Evolutionary conservation across 2,329 filamentous ascomycete genomes (phyloP).

Genomic region (Colletotrichum australisinense): DNA sequence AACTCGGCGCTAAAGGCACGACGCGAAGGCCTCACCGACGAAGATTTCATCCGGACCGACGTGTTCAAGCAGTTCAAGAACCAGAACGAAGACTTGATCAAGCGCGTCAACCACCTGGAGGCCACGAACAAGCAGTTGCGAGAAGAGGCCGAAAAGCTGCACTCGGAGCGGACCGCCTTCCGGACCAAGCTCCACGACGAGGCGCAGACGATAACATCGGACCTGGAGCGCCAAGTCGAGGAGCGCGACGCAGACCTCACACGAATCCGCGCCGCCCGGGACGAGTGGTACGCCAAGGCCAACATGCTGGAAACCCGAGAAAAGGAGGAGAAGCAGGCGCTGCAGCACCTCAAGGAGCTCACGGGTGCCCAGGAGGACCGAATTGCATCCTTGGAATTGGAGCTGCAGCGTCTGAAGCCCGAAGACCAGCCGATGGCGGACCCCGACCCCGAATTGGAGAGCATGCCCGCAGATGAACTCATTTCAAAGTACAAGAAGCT

Average conservation of each 20-base stretch:
- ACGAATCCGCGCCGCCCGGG: slow-evolving; percentile 83
- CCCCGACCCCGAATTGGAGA: slow-evolving; percentile 62
- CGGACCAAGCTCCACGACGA: slow-evolving; percentile 86
- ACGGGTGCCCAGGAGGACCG: slow-evolving; percentile 82
- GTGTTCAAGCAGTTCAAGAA: slow-evolving; percentile 92
- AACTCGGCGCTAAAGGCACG: slow-evolving; percentile 78
- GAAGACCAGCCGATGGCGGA: slow-evolving; percentile 60
- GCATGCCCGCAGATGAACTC: slow-evolving; percentile 76
- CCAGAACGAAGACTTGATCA: slow-evolving; percentile 93
- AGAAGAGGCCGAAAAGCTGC: slow-evolving; percentile 86
- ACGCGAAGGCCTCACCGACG: slow-evolving; percentile 82
- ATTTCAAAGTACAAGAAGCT: slow-evolving; percentile 79
- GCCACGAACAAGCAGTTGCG: slow-evolving; percentile 86
- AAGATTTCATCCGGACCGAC: slow-evolving; percentile 93
- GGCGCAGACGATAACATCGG: slow-evolving; percentile 75
- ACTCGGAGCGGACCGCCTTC: slow-evolving; percentile 86
- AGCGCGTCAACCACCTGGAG: slow-evolving; percentile 90
- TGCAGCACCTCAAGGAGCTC: slow-evolving; percentile 83
- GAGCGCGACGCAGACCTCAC: slow-evolving; percentile 86
- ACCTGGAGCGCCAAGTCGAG: slow-evolving; percentile 85
- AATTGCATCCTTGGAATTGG: slow-evolving; percentile 84
- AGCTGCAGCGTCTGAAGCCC: slow-evolving; percentile 77
- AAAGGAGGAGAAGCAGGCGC: slow-evolving; percentile 78
- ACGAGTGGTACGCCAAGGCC: slow-evolving; percentile 87
- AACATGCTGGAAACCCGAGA: slow-evolving; percentile 82